Base-by-base conservation (phyloP, 208 protist genomes). In the Crithidia brevicula region DNA sequence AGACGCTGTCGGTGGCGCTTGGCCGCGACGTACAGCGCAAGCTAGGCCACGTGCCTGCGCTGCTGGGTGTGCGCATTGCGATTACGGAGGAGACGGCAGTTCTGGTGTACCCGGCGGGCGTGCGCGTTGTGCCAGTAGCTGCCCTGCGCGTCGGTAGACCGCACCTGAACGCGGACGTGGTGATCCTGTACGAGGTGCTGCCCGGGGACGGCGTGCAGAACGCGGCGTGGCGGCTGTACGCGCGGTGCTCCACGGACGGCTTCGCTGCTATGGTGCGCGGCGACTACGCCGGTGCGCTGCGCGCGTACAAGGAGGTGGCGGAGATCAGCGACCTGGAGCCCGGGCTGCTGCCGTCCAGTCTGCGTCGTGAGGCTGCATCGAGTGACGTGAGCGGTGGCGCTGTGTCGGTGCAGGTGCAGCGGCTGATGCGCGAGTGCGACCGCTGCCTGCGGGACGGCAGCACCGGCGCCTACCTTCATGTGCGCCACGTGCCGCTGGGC, bases 191-290 rank as follows among this genome's bases (percentile, higher is more conserved):
- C 71, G 71, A 69, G 62, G 62, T 28, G 49, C 46, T 71, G 38
- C 53, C 52, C 47, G 73, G 69, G 22, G 33, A 27, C 27, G 63
- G 20, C n/a, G 63, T 20, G 22, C 36, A 25, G 23, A 50, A 58
- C 23, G 56, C 57, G 50, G 63, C 36, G 64, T 80, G 79, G 74
- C 40, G 46, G 34, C 42, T 59, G 30, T 79, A 63, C 62, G 57
- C 53, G 27, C 50, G 46, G 42, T 51, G 36, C 59, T 67, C 60
- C 51, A 15, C 7, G 45, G 66, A 60, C 34, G 79, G 62, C 56
- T 85, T 79, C 61, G 63, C 47, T 27, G 46, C 31, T 51, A 85
- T 85, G 79, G 50, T 72, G 65, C 62, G 60, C 23, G 74, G 74
- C 42, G 63, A 80, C 58, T 85, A 78, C 65, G 30, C 36, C 7